Conservation (phyloP, 352 stramenopile species). For the Blastocystis sp. region DNA sequence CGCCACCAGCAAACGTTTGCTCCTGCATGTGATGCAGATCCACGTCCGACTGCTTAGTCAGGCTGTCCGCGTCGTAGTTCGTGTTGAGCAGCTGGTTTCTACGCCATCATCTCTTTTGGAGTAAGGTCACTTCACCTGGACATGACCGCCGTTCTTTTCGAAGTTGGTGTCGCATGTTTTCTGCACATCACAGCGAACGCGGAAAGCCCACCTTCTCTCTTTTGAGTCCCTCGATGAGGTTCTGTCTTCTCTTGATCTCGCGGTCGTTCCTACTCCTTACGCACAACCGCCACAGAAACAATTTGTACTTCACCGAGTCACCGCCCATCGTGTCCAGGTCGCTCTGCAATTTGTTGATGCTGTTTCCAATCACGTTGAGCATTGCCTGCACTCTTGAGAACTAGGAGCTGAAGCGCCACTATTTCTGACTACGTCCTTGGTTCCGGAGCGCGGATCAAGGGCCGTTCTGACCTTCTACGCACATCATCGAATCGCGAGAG, state of each 20-base stretch:
- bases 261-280: slow-evolving; percentile 26
- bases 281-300: background rate
- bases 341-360: slow-evolving; percentile 59
- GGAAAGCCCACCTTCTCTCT: slow-evolving; percentile 48
- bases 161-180: slow-evolving; percentile 53
- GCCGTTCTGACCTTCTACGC: slow-evolving; percentile 47
- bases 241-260: slow-evolving; percentile 53
- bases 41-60: slow-evolving; percentile 63
- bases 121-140: slow-evolving; percentile 5
- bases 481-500: background rate
- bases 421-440: slow-evolving; percentile 42
- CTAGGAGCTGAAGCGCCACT: slow-evolving; percentile 4
- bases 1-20: slow-evolving; percentile 48
- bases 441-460: slow-evolving; percentile 32
- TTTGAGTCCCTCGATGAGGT: slow-evolving; percentile 61
- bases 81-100: slow-evolving; percentile 46
- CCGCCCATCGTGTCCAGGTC: slow-evolving; percentile 55
- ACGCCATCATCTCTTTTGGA: background rate
- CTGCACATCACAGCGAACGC: background rate
- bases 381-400: slow-evolving; percentile 59
- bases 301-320: slow-evolving; percentile 63
- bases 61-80: slow-evolving; percentile 50
- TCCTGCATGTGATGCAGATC: slow-evolving; percentile 67
- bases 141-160: slow-evolving; percentile 26
- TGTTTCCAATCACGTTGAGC: slow-evolving; percentile 45